Evolutionary conservation across 2,329 filamentous ascomycete genomes (phyloP).

Genomic region (Diplodia sapinea): DNA sequence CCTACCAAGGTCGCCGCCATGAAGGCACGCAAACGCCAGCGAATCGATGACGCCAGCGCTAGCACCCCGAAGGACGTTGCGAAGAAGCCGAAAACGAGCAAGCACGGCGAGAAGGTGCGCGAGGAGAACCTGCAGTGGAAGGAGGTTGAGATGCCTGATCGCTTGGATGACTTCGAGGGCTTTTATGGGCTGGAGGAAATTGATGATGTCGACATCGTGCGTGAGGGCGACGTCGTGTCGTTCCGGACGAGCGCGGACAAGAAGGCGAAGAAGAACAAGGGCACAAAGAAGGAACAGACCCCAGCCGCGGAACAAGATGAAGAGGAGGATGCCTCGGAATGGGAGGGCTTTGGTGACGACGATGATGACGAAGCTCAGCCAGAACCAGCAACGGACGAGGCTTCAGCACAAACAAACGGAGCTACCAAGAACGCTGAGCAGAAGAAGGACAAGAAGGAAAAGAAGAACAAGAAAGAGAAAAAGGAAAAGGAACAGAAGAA

Average conservation of each 20-base stretch:
- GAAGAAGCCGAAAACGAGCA: conserved; percentile 32
- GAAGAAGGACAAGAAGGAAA: conserved; percentile 35
- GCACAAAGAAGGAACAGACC: conserved; percentile 34
- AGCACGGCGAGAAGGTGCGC: conserved; percentile 39
- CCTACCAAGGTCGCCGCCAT: conserved; percentile 48
- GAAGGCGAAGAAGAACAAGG: conserved; percentile 36
- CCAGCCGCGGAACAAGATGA: conserved; percentile 33
- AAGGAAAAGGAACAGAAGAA: conserved; percentile 38
- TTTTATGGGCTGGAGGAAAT: conserved; percentile 93
- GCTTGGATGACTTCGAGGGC: conserved; percentile 86
- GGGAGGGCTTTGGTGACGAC: conserved; percentile 42
- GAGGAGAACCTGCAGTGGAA: conserved; percentile 66
- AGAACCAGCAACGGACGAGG: conserved; percentile 36
- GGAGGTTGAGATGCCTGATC: conserved; percentile 71
- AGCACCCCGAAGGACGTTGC: conserved; percentile 34
- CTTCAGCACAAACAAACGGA: conserved; percentile 30
- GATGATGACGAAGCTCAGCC: conserved; percentile 43
- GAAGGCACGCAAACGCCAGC: conserved; percentile 52
- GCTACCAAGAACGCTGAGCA: conserved; percentile 36
- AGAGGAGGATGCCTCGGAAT: conserved; percentile 40
- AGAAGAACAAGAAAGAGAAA: conserved; percentile 32
- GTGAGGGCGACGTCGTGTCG: conserved; percentile 57
- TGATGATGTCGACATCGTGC: conserved; percentile 85
- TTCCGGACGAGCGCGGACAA: conserved; percentile 42
- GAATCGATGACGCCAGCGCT: conserved; percentile 19